Base-by-base conservation (phyloP, 192 early-diverging fungal species). In the Spizellomyces punctatus region DNA sequence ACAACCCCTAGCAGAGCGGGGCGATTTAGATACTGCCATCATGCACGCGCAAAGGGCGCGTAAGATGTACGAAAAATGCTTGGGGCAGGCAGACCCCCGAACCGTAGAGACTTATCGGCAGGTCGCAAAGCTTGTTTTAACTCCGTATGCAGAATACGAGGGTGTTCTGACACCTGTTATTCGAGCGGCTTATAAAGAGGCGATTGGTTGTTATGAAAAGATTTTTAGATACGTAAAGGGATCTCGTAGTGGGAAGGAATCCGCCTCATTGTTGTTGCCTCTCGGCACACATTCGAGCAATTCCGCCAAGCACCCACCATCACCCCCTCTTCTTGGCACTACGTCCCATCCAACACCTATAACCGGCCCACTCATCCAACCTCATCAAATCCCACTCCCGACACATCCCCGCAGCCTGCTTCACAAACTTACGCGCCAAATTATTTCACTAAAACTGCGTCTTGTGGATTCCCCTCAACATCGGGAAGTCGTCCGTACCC, bases 161-260 rank as follows among this genome's bases (percentile, higher is more conserved):
- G 78, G 78, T 1, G 79, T 84, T 5, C 50, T 84, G 63, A 81
- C 83, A 19, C 83, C 83, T 6, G 58, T 44, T 10, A 79, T 85
- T 41, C 70, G 72, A 44, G 48, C 58, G 42, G 76, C 78, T 5
- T 82, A 85, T 60, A 69, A 76, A 27, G 83, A 85, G 50, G 83
- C 83, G 12, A 81, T 85, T 66, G 57, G 17, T 6, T 85, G 83
- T 60, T 76, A 75, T 56, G 83, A 85, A 62, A 80, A 81, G 55
- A 75, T 83, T n/a, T 85, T 85, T 57, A 71, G 83, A 62, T 82
- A 67, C 71, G 48, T 82, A 21, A 80, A 80, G 22, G 62, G 62
- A 41, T 14, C 17, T 55, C 10, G 50, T 47, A 22, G 19, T 16
- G 77, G 44, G n/a, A 55, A 69, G 49, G 41, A 16, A 8, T 45